Evolutionary conservation across 2,329 filamentous ascomycete species (phyloP).

Genomic region (Pseudocercospora ulei): DNA sequence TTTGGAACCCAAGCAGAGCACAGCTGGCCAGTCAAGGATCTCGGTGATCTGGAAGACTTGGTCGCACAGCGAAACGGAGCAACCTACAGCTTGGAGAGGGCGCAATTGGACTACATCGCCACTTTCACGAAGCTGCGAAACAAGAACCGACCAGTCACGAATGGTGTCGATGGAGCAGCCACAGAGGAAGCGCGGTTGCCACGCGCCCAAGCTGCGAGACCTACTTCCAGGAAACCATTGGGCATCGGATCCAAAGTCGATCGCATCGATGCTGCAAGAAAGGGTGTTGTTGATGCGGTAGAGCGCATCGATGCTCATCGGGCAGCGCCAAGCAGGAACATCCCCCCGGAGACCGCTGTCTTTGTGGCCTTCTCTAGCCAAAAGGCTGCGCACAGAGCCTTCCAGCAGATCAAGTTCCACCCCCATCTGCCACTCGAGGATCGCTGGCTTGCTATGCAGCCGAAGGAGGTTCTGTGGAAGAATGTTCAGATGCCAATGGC

Average conservation of each 20-base stretch:
- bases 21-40: conserved; percentile 42
- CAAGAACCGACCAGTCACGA: conserved; percentile 9
- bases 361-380: conserved; percentile 84
- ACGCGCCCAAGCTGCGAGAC: conserved; percentile 39
- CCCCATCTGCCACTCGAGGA: conserved; percentile 34
- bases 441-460: conserved; percentile 39
- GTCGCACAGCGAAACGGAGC: conserved; percentile 40
- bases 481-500: conserved; percentile 36
- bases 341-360: conserved; percentile 57
- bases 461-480: conserved; percentile 42
- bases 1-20: conserved; percentile 35
- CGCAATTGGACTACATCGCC: conserved; percentile 39
- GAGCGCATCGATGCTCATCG: conserved; percentile 60
- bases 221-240: conserved; percentile 59
- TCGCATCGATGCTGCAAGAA: conserved; percentile 76
- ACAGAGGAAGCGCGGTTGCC: conserved; percentile 21
- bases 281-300: conserved; percentile 61
- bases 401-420: conserved; percentile 45
- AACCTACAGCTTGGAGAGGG: conserved; percentile 39
- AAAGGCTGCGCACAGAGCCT: conserved; percentile 72
- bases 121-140: conserved; percentile 29
- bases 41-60: conserved; percentile 39
- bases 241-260: conserved; percentile 78
- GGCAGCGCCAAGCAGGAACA: conserved; percentile 45
- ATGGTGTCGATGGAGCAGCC: conserved; percentile 12